Percentiles rank a stretch among this genome's conserved stretches.
Conservation (phyloP, 2,329 filamentous ascomycete genomes). For the Phaeosphaeriaceae sp. region DNA sequence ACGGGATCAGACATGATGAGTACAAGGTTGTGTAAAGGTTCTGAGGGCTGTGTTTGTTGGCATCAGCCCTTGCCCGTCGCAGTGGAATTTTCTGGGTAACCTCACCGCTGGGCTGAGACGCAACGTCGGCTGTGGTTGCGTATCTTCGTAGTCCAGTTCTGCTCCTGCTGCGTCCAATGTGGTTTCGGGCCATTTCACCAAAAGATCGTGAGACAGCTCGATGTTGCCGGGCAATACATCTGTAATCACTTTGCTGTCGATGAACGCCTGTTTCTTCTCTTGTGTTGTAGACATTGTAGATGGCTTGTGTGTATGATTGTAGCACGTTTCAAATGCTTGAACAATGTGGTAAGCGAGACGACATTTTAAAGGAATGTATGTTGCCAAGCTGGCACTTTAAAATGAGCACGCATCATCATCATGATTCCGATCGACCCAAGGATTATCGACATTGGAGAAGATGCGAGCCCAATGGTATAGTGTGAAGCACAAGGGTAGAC, state of each 20-base stretch:
- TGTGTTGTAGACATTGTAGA: conserved; percentile 11
- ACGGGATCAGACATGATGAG: conserved; percentile 29
- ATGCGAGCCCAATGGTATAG: not conserved
- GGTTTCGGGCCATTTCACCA: conserved; percentile 19
- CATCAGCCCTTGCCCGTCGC: too few species aligned
- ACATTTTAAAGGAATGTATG: not conserved
- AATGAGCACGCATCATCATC: conserved; percentile 6
- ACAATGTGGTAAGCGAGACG: not conserved
- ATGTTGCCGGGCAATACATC: conserved; percentile 20
- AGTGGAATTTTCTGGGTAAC: too few species aligned
- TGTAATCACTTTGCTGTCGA: conserved; percentile 24
- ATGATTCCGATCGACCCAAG: not conserved
- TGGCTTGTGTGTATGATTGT: not conserved
- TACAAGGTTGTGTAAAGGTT: conserved; percentile 18
- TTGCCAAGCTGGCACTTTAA: not conserved
- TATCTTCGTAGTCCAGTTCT: conserved; percentile 21
- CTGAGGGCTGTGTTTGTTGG: conserved; percentile 22
- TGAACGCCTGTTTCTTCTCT: conserved; percentile 10
- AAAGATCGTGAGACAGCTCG: conserved; percentile 18
- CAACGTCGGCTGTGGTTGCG: conserved; percentile 23
- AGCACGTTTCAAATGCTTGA: too few species aligned
- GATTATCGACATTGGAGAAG: not conserved
- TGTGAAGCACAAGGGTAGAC: not conserved
- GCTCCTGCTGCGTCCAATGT: conserved; percentile 19
- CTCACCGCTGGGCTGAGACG: conserved; percentile 19